phyloP scores from a whole-genome alignment of 2,329 filamentous ascomycete genomes.

The Aspergillus ochraceus region DNA sequence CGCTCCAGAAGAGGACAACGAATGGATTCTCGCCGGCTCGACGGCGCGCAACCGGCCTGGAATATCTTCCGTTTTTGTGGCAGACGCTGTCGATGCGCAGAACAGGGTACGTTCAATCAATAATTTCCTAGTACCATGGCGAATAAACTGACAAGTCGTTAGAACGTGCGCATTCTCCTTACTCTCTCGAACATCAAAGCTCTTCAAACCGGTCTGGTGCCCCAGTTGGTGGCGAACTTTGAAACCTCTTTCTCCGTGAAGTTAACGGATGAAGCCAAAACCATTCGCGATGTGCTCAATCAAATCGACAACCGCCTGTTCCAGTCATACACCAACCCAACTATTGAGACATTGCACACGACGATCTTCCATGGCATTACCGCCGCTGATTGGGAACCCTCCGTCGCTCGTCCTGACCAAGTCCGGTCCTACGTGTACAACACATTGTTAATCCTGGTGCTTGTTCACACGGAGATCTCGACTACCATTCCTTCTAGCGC shows the following conservation, averaged over 20 bases:
- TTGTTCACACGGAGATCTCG: constrained; percentile 86
- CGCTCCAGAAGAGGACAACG: constrained; percentile 58
- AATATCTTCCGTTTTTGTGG: constrained; percentile 42
- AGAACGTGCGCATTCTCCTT: constrained; percentile 91
- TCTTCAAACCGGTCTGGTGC: constrained; percentile 78
- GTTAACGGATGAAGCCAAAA: constrained; percentile 88
- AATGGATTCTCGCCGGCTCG: constrained; percentile 51
- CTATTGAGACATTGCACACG: constrained; percentile 65
- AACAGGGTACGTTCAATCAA: constrained; percentile 48
- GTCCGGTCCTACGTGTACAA: constrained; percentile 89
- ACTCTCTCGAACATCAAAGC: constrained; percentile 90
- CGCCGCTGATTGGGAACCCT: constrained; percentile 69
- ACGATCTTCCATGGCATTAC: constrained; percentile 74
- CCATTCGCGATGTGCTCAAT: constrained; percentile 82
- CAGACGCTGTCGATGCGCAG: constrained; percentile 53
- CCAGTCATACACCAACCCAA: constrained; percentile 83
- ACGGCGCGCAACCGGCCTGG: constrained; percentile 31
- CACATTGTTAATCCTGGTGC: constrained; percentile 77
- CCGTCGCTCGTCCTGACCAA: constrained; percentile 61
- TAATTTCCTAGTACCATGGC: not conserved
- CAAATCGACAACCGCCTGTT: constrained; percentile 93
- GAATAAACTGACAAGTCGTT: constrained; percentile 19
- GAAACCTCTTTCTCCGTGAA: constrained; percentile 93
- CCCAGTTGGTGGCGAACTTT: constrained; percentile 85
- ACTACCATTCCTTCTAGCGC: constrained; percentile 70